Percentiles rank a stretch among this genome's conserved stretches.
These are phyloP conservation scores for Globisporangium parvum DNA, from an alignment of 352 stramenopile genomes.

Conservation along the genomic window DNA sequence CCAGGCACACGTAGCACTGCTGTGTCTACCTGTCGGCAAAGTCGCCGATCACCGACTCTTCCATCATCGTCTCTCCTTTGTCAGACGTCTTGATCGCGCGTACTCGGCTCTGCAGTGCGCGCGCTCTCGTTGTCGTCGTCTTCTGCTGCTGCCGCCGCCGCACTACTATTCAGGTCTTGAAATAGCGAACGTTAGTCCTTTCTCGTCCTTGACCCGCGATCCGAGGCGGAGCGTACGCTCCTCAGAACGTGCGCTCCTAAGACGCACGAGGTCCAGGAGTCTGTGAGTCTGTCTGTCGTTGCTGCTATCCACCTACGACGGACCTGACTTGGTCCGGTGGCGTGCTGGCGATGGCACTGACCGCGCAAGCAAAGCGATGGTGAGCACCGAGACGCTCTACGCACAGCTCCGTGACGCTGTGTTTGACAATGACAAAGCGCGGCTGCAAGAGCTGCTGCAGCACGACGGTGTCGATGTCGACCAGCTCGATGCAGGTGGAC, in stretches of 20 bases:
- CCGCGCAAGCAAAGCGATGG: constrained; percentile 1
- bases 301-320: background rate
- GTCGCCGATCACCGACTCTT: constrained; percentile 45
- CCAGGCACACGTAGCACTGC: background rate
- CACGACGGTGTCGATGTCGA: constrained; percentile 45
- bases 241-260: background rate
- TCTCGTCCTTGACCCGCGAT: background rate
- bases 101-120: background rate
- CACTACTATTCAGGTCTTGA: too few relatives aligned
- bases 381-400: constrained; percentile 37
- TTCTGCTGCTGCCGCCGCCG: too few relatives aligned
- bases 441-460: constrained; percentile 36
- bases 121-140: background rate
- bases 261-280: background rate
- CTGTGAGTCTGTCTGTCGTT: background rate
- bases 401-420: constrained; percentile 67
- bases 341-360: background rate
- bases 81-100: background rate
- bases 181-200: background rate
- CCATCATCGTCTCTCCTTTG: constrained; percentile 26
- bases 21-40: constrained; percentile 45
- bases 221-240: too few relatives aligned
- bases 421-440: constrained; percentile 54
- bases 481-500: constrained; percentile 62
- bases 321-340: background rate